Conservation (phyloP, 371 early-diverging fungal genomes). For the Mucor circinelloides region DNA sequence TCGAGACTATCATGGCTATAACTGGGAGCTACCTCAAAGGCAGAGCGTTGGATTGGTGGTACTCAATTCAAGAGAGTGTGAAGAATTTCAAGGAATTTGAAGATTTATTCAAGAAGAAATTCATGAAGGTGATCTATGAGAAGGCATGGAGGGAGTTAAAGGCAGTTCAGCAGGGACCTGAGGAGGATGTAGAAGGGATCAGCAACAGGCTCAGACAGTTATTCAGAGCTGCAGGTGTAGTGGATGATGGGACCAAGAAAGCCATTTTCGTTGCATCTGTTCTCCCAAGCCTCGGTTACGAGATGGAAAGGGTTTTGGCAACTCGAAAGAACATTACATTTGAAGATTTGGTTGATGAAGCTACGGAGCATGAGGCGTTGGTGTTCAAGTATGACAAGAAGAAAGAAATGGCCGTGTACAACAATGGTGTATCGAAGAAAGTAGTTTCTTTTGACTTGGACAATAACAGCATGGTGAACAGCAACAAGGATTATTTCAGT, state of each 20-base stretch:
- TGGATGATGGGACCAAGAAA: neutral
- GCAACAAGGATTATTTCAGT: neutral
- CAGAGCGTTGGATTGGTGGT: neutral
- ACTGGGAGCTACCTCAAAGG: neutral
- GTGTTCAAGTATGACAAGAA: neutral
- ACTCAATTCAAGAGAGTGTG: neutral
- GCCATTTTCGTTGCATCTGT: constrained; percentile 1
- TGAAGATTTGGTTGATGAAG: neutral
- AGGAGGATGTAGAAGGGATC: neutral
- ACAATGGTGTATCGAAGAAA: neutral
- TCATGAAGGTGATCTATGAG: neutral
- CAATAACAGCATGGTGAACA: too few species aligned
- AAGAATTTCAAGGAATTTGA: neutral
- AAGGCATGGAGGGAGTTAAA: neutral
- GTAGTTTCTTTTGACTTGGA: neutral
- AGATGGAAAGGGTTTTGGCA: neutral
- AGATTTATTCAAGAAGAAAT: neutral
- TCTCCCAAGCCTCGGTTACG: neutral
- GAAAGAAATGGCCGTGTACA: neutral
- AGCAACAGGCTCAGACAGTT: neutral
- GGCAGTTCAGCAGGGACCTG: neutral
- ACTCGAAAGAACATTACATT: neutral
- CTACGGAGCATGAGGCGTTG: neutral
- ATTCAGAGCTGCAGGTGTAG: neutral
- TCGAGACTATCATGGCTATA: neutral